Evolutionary conservation across 1,284 basidiomycete species (phyloP).

Genomic region (Schizophyllum commune): DNA sequence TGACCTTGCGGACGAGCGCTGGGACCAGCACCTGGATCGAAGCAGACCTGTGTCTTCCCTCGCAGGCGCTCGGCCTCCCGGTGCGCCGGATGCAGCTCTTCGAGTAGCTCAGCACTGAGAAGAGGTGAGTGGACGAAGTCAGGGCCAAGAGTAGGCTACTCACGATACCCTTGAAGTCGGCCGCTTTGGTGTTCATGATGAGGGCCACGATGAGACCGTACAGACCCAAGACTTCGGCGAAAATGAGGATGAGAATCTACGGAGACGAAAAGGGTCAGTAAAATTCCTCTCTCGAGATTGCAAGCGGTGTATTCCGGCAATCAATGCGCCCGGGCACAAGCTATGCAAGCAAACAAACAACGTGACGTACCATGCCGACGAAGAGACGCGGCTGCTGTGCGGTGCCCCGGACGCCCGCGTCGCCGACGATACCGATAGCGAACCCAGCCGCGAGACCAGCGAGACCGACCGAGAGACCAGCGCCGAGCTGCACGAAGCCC

Average conservation of each 20-base stretch:
- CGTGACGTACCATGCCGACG: constrained; percentile 64
- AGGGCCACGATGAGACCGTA: constrained; percentile 84
- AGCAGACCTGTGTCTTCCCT: too few relatives aligned
- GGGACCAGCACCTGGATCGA: too few relatives aligned
- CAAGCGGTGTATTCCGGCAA: too few relatives aligned
- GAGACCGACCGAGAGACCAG: constrained; percentile 82
- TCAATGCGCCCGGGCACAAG: constrained; percentile 6
- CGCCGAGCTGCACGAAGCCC: constrained; percentile 86
- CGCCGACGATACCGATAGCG: constrained; percentile 93
- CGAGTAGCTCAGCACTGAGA: not conserved
- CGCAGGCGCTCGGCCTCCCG: too few relatives aligned
- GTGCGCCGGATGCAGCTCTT: not conserved
- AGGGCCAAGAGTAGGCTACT: not conserved
- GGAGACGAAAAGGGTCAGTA: not conserved
- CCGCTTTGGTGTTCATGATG: constrained; percentile 73
- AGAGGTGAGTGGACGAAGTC: not conserved
- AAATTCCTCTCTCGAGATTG: not conserved
- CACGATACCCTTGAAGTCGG: constrained; percentile 24
- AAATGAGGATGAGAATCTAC: constrained; percentile 70
- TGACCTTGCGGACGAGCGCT: too few relatives aligned
- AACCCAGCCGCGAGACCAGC: constrained; percentile 88
- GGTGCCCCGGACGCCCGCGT: constrained; percentile 88
- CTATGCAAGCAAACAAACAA: not conserved
- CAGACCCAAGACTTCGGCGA: constrained; percentile 78
- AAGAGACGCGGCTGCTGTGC: constrained; percentile 91